Conservation (phyloP, 2,329 filamentous ascomycete species). For the Eutypa lata region DNA sequence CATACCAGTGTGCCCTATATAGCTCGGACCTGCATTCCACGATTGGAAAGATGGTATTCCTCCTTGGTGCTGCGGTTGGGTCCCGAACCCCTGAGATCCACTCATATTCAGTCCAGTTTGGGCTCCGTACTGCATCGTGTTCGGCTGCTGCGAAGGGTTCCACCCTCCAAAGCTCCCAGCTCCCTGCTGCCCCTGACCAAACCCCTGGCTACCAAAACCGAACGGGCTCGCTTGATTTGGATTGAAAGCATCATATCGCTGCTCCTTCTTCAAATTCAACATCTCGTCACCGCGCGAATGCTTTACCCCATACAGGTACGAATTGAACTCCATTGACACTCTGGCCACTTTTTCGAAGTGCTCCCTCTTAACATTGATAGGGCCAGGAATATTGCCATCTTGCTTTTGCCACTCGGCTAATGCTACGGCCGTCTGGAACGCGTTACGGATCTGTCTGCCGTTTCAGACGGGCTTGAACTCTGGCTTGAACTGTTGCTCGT, state of each 20-base stretch:
- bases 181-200: too few relatives aligned
- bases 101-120: too few relatives aligned
- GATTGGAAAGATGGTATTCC: too few relatives aligned
- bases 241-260: not conserved
- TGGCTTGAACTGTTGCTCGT: not conserved
- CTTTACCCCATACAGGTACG: not conserved
- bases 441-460: constrained; percentile 17
- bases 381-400: not conserved
- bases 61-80: too few relatives aligned
- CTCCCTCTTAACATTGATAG: not conserved
- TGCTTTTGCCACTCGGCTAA: not conserved
- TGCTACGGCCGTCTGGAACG: not conserved
- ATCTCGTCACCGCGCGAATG: not conserved
- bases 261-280: not conserved
- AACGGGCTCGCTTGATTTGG: too few relatives aligned
- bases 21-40: too few relatives aligned
- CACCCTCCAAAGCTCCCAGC: too few relatives aligned
- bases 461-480: constrained; percentile 22
- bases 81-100: too few relatives aligned
- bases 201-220: too few relatives aligned
- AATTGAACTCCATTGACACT: not conserved
- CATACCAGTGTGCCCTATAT: too few relatives aligned
- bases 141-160: too few relatives aligned
- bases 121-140: too few relatives aligned
- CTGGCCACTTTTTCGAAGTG: not conserved